Base-by-base conservation (phyloP, 2,329 filamentous ascomycete genomes). In the Colletotrichum australisinense region DNA sequence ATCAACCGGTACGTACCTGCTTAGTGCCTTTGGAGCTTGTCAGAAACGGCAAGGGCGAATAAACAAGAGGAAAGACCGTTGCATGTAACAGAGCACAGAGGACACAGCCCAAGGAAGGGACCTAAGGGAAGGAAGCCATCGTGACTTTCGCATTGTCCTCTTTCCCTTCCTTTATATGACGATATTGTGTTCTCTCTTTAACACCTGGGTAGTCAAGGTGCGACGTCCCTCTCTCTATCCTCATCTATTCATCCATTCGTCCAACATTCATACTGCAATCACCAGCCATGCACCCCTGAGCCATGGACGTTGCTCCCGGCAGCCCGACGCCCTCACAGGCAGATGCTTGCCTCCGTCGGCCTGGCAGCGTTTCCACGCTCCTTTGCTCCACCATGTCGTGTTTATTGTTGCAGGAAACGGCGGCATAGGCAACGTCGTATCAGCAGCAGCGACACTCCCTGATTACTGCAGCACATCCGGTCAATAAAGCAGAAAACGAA, bases 371-470 rank as follows among this genome's bases (percentile, higher is more conserved):
- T 42, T 42, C 16, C 38, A 42, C 38, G 16, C 16, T 19, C 6
- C 38, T 42, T 16, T 22, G 8, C 42, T 49, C 42, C 42, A 49
- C 19, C 19, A 49, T 19, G 42, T 19, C 42, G 38, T 60, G 46
- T 73, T 42, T 28, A 30, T 49, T 53, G 60, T 73, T 64, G 66
- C 69, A 72, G 66, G 56, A 73, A 62, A 70, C 56, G 22, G 32
- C 49, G 67, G 55, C 59, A 62, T 56, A 64, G 59, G 14, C 30
- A 69, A 49, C 66, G 56, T 32, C 55, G 67, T 64, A 30, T 59
- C 59, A 56, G 28, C 59, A 63, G 22, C 66, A 73, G 66, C 70
- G 66, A 52, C 52, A 26, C 57, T 68, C 69, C 67, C 55, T 69
- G 69, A 49, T 22, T 12, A 49, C 19, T 49, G 35, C 22, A 5